Base-by-base conservation (phyloP, 73 alveolate species). In the Paramecium bursaria region DNA sequence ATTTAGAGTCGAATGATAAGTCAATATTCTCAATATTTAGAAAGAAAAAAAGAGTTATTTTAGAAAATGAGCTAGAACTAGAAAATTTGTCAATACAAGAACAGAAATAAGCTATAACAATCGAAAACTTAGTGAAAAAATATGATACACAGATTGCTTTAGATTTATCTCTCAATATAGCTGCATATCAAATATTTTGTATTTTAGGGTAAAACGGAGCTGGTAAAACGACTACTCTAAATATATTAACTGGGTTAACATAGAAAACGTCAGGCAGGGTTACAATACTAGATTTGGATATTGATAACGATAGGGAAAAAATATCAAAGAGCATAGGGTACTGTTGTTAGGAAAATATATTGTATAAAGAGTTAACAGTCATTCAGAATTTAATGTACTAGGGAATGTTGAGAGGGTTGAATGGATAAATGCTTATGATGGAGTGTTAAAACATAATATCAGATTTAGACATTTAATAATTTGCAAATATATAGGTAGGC, bases 181-280 rank as follows among this genome's bases (percentile, higher is more conserved):
- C 93, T 86, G 86, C 90, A 21, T 93, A 98, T 22, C 92, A 98
- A 85, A 97, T 98, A 2, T 91, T 96, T 85, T 99, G 99, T 3
- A 89, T 98, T 53, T 91, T 98, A 23, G 99, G 99, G 19, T 99
- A 98, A 85, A 98, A 98, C 74, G 99, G 99, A 0, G 99, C 99
- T 25, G 99, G 99, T 23, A 98, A 98, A 86, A 94, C 99, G 3
- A 93, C 99, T 2, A 95, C 98, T 19, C 95, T 97, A 74, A 85
- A 95, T 15, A 94, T 96, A 93, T 61, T 94, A 5, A 90, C 97
- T 3, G 98, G 98, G 1, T 74, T 94, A 26, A 21, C 88, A 27
- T 35, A 82, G 7, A 60, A 94, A 10, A 86, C 92, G 9, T 14
- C 74, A 33, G 98, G 98, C 9, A 31, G 50, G 47, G 92, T 92